Evolutionary conservation across 2,329 filamentous ascomycete species (phyloP).

Genomic region (Simplicillium sp.): DNA sequence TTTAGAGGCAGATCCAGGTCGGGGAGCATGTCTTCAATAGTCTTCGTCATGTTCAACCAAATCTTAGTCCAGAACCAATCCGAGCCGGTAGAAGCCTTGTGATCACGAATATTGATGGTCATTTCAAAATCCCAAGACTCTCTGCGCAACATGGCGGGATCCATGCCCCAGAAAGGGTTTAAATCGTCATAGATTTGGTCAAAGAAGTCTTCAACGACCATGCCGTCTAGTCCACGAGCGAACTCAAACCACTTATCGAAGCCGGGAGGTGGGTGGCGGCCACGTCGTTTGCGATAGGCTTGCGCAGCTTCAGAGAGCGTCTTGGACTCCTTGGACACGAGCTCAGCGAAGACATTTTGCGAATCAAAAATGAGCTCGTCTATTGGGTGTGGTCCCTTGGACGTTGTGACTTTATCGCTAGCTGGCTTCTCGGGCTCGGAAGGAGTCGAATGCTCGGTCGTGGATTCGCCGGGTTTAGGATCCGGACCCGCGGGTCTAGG

Average conservation of each 20-base stretch:
- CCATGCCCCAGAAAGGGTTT: slow-evolving; percentile 46
- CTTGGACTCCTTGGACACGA: slow-evolving; percentile 34
- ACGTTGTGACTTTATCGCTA: neutral
- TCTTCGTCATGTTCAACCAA: slow-evolving; percentile 43
- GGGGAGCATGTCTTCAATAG: slow-evolving; percentile 45
- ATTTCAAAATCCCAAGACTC: slow-evolving; percentile 48
- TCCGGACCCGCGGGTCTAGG: too few relatives aligned
- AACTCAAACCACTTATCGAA: slow-evolving; percentile 53
- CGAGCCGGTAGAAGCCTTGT: slow-evolving; percentile 38
- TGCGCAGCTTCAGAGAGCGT: slow-evolving; percentile 44
- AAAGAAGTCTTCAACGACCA: slow-evolving; percentile 55
- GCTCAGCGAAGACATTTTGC: slow-evolving; percentile 26
- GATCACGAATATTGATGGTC: slow-evolving; percentile 48
- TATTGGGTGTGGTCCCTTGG: slow-evolving; percentile 33
- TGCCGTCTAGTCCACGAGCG: slow-evolving; percentile 38
- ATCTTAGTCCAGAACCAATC: slow-evolving; percentile 51
- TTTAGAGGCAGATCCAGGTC: slow-evolving; percentile 62
- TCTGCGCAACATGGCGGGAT: slow-evolving; percentile 36
- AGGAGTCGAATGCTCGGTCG: neutral
- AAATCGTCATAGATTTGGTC: slow-evolving; percentile 55
- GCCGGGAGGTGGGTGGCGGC: slow-evolving; percentile 52
- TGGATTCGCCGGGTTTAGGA: neutral
- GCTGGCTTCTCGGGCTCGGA: neutral
- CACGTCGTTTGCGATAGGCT: slow-evolving; percentile 47
- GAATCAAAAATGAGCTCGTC: slow-evolving; percentile 38